Evolutionary conservation across 1,284 basidiomycete species (phyloP).

Genomic region (Puccinia hordei): DNA sequence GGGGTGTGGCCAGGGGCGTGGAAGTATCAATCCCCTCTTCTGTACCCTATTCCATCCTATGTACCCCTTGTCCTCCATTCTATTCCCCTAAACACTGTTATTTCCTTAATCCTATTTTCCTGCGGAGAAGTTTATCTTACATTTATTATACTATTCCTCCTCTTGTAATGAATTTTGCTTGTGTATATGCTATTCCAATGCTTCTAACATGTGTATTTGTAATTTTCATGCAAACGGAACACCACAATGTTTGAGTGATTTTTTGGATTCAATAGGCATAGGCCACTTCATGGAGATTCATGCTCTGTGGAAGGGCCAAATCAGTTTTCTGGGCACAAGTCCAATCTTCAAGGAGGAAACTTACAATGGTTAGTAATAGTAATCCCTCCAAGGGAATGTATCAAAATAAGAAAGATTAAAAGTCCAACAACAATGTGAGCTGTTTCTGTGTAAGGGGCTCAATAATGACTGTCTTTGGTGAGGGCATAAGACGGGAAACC

Average conservation of each 20-base stretch:
- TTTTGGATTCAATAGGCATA: slow-evolving; percentile 72
- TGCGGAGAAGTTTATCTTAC: too few relatives aligned
- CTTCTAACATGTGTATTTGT: too few relatives aligned
- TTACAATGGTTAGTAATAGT: slow-evolving; percentile 40
- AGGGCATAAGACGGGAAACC: slow-evolving; percentile 5
- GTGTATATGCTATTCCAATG: too few relatives aligned
- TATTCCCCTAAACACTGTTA: too few relatives aligned
- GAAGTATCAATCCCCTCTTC: too few relatives aligned
- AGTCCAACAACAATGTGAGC: slow-evolving; percentile 13
- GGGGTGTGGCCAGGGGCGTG: too few relatives aligned
- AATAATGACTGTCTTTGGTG: neutral
- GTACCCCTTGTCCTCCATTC: too few relatives aligned
- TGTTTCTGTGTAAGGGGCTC: slow-evolving; percentile 33
- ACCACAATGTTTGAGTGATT: slow-evolving; percentile 66
- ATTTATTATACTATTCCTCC: too few relatives aligned
- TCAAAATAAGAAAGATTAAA: slow-evolving; percentile 28
- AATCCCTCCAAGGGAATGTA: slow-evolving; percentile 44
- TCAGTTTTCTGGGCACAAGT: slow-evolving; percentile 64
- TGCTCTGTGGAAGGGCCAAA: slow-evolving; percentile 61
- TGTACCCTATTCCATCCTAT: too few relatives aligned
- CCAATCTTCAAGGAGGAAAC: slow-evolving; percentile 65
- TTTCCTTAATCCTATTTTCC: too few relatives aligned
- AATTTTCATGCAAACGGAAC: too few relatives aligned
- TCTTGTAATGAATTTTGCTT: too few relatives aligned
- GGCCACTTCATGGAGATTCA: slow-evolving; percentile 70